Evolutionary conservation across 2,329 filamentous ascomycete species (phyloP).

Genomic region (Botryosphaeria dothidea): DNA sequence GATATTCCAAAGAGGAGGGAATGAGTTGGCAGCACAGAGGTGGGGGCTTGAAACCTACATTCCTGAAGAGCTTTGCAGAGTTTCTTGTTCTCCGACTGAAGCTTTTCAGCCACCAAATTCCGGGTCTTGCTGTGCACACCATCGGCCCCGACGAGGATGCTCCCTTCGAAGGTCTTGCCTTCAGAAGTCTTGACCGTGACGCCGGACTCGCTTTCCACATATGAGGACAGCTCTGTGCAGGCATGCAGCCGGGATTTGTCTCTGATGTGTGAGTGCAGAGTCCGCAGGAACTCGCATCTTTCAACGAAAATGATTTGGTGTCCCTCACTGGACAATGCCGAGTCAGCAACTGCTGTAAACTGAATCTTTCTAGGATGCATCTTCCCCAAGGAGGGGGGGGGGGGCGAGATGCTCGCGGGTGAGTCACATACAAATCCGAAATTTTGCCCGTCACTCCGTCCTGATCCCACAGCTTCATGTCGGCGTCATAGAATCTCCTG

Average conservation of each 20-base stretch:
- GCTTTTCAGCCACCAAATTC: not conserved
- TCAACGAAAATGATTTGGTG: not conserved
- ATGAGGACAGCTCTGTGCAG: not conserved
- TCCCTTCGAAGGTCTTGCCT: slow-evolving; percentile 2
- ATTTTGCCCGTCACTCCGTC: not conserved
- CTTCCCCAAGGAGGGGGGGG: no score
- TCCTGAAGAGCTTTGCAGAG: not conserved
- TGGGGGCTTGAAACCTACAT: not conserved
- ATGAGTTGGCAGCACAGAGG: not conserved
- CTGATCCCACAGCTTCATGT: not conserved
- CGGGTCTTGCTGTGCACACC: slow-evolving; percentile 8
- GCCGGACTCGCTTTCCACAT: not conserved
- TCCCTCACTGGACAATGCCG: not conserved
- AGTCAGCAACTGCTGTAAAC: not conserved
- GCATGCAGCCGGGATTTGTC: not conserved
- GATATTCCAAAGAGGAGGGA: no score
- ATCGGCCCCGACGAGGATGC: slow-evolving; percentile 19
- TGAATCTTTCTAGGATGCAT: not conserved
- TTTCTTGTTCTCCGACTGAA: not conserved
- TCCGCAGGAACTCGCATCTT: not conserved
- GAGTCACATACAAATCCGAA: not conserved
- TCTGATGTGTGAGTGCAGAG: not conserved
- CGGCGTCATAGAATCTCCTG: not conserved
- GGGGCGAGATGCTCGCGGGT: not conserved
- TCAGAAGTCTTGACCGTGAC: slow-evolving; percentile 1